Conservation (phyloP, 208 protist genomes). For the Herpetomonas samuelpessoai region DNA sequence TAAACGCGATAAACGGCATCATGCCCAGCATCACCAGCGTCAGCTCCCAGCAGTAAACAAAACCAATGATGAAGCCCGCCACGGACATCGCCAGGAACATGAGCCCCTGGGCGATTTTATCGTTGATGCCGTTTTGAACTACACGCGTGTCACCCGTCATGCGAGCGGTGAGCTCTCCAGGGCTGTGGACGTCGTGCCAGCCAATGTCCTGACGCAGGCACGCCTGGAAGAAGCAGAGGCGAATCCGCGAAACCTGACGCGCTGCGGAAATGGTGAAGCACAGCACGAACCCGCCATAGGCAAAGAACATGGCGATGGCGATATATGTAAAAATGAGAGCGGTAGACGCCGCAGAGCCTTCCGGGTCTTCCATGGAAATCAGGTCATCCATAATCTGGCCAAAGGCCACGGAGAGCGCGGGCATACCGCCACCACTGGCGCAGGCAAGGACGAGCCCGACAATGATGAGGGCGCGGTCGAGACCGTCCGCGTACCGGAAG, state of each 20-base stretch:
- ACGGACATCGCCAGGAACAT: conserved; percentile 61
- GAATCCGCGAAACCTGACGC: conserved; percentile 62
- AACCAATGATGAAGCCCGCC: conserved; percentile 75
- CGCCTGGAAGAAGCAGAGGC: conserved; percentile 49
- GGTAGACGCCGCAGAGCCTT: conserved; percentile 26
- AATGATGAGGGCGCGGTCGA: conserved; percentile 60
- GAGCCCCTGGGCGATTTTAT: conserved; percentile 70
- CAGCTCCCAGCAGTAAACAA: conserved; percentile 73
- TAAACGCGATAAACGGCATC: conserved; percentile 61
- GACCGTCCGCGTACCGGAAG: conserved; percentile 64
- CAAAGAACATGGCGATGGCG: conserved; percentile 42
- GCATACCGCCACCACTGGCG: conserved; percentile 47
- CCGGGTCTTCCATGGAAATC: conserved; percentile 20
- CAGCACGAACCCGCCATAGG: conserved; percentile 26
- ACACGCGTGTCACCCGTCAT: conserved; percentile 76
- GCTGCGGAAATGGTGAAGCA: conserved; percentile 56
- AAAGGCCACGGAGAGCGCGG: conserved; percentile 71
- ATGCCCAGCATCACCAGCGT: conserved; percentile 75
- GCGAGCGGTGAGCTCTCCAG: conserved; percentile 64
- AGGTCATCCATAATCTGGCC: conserved; percentile 68
- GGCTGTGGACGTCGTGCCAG: conserved; percentile 78
- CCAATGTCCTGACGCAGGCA: conserved; percentile 85
- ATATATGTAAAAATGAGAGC: conserved; percentile 68
- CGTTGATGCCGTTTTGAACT: conserved; percentile 86
- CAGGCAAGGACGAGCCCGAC: conserved; percentile 54